Percentiles rank a stretch among this genome's conserved stretches.
Evolutionary conservation across 768 basidiomycete species (phyloP).

Genomic region (Tylopilus balloui): DNA sequence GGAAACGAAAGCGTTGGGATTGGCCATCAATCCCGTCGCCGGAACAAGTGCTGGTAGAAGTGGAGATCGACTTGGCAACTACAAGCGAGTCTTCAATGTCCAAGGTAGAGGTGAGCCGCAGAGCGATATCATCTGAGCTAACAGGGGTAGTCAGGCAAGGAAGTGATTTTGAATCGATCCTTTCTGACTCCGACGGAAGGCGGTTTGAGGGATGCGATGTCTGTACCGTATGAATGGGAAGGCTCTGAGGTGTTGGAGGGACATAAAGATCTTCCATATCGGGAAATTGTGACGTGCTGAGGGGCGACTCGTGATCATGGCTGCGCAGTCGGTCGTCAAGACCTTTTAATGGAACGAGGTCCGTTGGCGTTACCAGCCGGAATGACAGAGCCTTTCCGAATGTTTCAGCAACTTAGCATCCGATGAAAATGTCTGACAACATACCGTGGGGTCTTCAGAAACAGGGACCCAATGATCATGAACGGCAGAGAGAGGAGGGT

Average conservation of each 20-base stretch:
- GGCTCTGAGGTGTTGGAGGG: constrained; percentile 33
- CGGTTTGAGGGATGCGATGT: background rate
- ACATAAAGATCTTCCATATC: background rate
- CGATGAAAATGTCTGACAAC: background rate
- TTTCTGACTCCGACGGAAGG: background rate
- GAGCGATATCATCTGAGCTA: constrained; percentile 22
- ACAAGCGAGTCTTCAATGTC: constrained; percentile 24
- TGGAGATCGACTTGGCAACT: background rate
- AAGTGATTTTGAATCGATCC: constrained; percentile 32
- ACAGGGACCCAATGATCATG: constrained; percentile 21
- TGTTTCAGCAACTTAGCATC: constrained; percentile 9
- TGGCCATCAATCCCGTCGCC: constrained; percentile 1
- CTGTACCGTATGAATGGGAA: constrained; percentile 10
- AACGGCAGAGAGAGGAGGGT: constrained; percentile 11
- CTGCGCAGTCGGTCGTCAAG: background rate
- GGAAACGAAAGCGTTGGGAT: background rate
- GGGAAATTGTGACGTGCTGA: constrained; percentile 5
- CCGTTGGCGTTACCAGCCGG: constrained; percentile 18
- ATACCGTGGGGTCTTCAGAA: constrained; percentile 17
- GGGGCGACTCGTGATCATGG: constrained; percentile 5
- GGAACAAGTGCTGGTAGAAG: background rate
- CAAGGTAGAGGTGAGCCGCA: constrained; percentile 30
- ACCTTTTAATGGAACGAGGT: constrained; percentile 10
- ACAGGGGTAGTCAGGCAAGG: constrained; percentile 36
- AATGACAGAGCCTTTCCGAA: constrained; percentile 12